Conservation (phyloP, 257 asterid species). For the Jacaranda copaia region DNA sequence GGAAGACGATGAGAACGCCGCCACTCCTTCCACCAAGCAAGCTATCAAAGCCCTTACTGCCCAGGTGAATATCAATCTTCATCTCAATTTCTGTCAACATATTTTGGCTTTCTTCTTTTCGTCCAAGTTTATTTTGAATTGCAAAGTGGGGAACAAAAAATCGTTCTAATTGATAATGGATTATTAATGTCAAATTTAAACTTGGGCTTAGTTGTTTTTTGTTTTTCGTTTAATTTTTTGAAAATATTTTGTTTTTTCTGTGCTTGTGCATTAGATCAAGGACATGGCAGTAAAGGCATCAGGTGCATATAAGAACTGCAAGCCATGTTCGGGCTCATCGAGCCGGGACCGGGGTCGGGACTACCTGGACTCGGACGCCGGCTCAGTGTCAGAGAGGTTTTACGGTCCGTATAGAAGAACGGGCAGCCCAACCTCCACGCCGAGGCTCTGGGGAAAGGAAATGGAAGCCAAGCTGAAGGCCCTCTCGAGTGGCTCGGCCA, state of each 20-base stretch:
- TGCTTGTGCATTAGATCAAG: slow-evolving; percentile 65
- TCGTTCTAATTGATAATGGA: no score
- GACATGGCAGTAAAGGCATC: slow-evolving; percentile 96
- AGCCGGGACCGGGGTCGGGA: slow-evolving; percentile 47
- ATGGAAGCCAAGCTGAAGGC: slow-evolving; percentile 73
- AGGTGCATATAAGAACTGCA: slow-evolving; percentile 89
- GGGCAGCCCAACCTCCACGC: slow-evolving; percentile 63
- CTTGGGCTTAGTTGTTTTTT: not conserved
- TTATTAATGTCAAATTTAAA: not conserved
- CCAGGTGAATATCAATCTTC: slow-evolving; percentile 52
- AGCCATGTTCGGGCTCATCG: slow-evolving; percentile 84
- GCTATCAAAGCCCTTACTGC: slow-evolving; percentile 81
- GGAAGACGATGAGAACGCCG: slow-evolving; percentile 60
- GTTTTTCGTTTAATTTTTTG: no score
- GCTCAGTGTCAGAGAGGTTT: slow-evolving; percentile 68
- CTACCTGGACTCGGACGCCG: slow-evolving; percentile 65
- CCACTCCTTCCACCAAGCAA: slow-evolving; percentile 68
- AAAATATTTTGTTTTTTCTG: not conserved
- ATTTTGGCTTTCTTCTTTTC: not conserved
- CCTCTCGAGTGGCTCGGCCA: slow-evolving; percentile 81
- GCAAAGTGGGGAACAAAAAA: not conserved
- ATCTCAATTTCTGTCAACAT: not conserved
- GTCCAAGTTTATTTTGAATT: not conserved
- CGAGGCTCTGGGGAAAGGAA: slow-evolving; percentile 68
- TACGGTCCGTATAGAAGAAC: slow-evolving; percentile 74